A percentile compares a stretch with the other conserved stretches of the same genome.
Conservation (phyloP, 495 filamentous ascomycete species). For the Trichoderma reesei region DNA sequence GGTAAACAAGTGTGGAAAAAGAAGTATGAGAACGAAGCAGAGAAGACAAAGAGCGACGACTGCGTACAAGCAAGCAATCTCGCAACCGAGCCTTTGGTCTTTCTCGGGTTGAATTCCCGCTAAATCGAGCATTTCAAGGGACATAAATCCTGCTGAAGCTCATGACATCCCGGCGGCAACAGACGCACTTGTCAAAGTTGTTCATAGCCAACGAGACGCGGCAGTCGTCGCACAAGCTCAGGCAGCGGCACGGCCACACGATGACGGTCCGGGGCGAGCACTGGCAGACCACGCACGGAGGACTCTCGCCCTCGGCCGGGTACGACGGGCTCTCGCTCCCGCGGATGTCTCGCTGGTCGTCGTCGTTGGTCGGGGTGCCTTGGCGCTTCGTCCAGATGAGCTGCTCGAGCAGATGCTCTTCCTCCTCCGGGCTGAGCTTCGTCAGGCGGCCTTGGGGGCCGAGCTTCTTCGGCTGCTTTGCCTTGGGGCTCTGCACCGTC, state of each 20-base stretch:
- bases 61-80: not conserved
- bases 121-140: constrained; percentile 40
- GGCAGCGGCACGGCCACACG: constrained; percentile 92
- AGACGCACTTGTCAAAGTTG: constrained; percentile 92
- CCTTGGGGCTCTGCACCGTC: not conserved
- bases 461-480: constrained; percentile 32
- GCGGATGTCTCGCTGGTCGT: constrained; percentile 36
- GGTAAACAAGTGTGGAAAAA: too few species aligned
- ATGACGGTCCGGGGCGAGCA: constrained; percentile 77
- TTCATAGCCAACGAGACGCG: constrained; percentile 89
- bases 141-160: constrained; percentile 89
- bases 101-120: not conserved
- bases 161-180: constrained; percentile 74
- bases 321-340: constrained; percentile 43
- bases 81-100: not conserved
- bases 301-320: constrained; percentile 41
- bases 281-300: constrained; percentile 91
- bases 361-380: constrained; percentile 15
- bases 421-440: constrained; percentile 53
- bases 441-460: constrained; percentile 14
- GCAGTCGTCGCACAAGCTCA: constrained; percentile 92
- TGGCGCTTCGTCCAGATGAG: constrained; percentile 59
- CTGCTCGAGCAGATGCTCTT: constrained; percentile 69
- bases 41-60: too few species aligned
- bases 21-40: too few species aligned